Evolutionary conservation across 352 stramenopile species (phyloP).

Genomic region (Pythium pyrilobum): DNA sequence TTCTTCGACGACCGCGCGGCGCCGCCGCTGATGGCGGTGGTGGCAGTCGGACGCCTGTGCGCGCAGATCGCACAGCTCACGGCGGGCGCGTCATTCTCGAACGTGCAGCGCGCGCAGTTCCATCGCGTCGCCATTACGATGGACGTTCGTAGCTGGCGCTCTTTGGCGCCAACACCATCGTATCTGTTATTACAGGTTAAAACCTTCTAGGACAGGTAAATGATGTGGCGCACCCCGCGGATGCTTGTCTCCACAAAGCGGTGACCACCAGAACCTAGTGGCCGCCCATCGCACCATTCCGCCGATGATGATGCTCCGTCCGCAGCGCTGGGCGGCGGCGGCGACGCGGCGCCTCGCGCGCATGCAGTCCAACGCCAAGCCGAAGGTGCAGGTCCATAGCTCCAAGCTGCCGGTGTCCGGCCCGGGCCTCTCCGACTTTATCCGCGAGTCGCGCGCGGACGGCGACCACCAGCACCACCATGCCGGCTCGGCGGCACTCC

Average conservation of each 20-base stretch:
- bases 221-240: background rate
- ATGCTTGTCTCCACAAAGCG: background rate
- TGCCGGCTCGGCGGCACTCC: constrained; percentile 15
- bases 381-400: constrained; percentile 28
- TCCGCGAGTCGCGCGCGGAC: constrained; percentile 39
- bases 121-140: constrained; percentile 22
- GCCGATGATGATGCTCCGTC: constrained; percentile 10
- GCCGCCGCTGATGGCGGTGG: background rate
- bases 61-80: constrained; percentile 61
- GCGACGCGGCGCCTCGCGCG: constrained; percentile 11
- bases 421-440: constrained; percentile 65
- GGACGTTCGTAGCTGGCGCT: background rate
- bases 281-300: background rate
- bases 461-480: constrained; percentile 23
- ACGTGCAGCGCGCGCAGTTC: constrained; percentile 71
- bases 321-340: constrained; percentile 9
- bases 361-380: constrained; percentile 29
- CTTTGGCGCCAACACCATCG: constrained; percentile 15
- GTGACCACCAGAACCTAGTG: constrained; percentile 11
- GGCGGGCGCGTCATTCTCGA: constrained; percentile 40
- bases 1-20: constrained; percentile 13
- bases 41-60: constrained; percentile 6
- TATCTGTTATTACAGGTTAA: background rate
- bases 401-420: constrained; percentile 39
- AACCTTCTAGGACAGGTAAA: constrained; percentile 6